These are phyloP conservation scores for Madurella fahalii DNA, from an alignment of 2,329 filamentous ascomycete genomes.

Conservation along the genomic window DNA sequence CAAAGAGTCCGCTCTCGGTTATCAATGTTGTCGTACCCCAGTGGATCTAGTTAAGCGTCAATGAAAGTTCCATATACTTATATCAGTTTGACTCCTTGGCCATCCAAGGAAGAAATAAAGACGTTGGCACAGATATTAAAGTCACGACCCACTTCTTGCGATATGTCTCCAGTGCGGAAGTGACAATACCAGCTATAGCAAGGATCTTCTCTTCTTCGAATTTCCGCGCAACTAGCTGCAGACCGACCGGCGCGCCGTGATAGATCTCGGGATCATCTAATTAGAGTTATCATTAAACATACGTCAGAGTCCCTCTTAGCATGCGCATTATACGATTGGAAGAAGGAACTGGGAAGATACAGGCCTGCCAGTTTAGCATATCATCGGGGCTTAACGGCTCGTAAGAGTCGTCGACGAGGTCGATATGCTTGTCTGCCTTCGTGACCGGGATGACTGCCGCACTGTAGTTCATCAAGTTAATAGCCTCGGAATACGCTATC, in stretches of 20 bases:
- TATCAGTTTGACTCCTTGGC: no score
- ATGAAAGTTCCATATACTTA: no score
- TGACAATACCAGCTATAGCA: constrained; percentile 36
- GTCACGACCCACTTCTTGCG: background rate
- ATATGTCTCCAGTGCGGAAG: constrained; percentile 19
- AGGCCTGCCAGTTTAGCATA: constrained; percentile 42
- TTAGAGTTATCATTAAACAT: background rate
- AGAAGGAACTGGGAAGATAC: no score
- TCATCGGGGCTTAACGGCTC: constrained; percentile 41
- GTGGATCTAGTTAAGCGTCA: no score
- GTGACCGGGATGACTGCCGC: constrained; percentile 53
- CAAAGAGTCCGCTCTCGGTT: no score
- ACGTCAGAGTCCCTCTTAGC: no score
- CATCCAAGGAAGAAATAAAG: no score
- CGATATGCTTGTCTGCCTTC: constrained; percentile 46
- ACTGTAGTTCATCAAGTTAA: constrained; percentile 55
- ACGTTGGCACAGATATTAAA: no score
- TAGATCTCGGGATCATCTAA: constrained; percentile 47
- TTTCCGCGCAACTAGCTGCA: constrained; percentile 46
- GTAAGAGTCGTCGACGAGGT: constrained; percentile 38
- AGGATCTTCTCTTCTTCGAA: constrained; percentile 50
- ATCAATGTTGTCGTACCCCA: no score
- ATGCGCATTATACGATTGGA: no score
- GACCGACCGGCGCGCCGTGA: constrained; percentile 43
- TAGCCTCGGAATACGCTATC: background rate